Evolutionary conservation across 2,329 filamentous ascomycete genomes (phyloP), one percentile per base, ranked within the genome.

Genomic region (Epichloe hybrida): DNA sequence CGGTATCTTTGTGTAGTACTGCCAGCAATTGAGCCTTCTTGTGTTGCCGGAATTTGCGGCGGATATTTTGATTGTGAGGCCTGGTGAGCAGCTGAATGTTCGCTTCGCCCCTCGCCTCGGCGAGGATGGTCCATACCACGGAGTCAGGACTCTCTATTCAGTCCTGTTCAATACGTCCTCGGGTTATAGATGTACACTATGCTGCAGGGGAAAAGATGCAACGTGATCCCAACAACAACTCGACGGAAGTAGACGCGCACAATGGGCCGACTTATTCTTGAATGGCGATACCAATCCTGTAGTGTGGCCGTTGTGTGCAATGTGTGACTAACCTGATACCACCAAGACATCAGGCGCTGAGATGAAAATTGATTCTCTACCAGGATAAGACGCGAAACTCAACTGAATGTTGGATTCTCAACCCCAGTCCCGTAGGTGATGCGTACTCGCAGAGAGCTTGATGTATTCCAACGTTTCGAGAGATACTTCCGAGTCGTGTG

Each of bases 41-140:
- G 69, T 50, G 73, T 70, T 57, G 75, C 67, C 49, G 73, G 66
- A 54, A 77, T 70, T 57, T 75, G 72, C 57, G 73, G 61, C 53
- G 72, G 63, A 58, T 76, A 80, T 67, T 76, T 72, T 48, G 72
- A 65, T 64, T 72, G 74, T 67, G 75, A 75, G 62, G 71, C 68
- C 62, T 79, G 74, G 70, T 84, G 83, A 68, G 77, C 72, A 65
- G 80, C 75, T 31, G 27, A 31, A 69, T 77, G 74, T 69, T 86
- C 85, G 77, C 84, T 80, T 73, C 85, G 84, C 77, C 85, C 84
- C 73, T 81, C 77, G 64, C 80, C 75, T 65, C 78, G 80, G 69
- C 79, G 79, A 72, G 83, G 80, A 70, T 85, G 81, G 74, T 91
- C 87, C 87, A 93, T 93, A 65, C 80, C 81, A 69, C 69, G 66